A percentile compares a stretch with the other conserved stretches of the same genome.
Evolutionary conservation across 2,329 filamentous ascomycete species (phyloP).

Genomic region (Ceratocystis cubensis): DNA sequence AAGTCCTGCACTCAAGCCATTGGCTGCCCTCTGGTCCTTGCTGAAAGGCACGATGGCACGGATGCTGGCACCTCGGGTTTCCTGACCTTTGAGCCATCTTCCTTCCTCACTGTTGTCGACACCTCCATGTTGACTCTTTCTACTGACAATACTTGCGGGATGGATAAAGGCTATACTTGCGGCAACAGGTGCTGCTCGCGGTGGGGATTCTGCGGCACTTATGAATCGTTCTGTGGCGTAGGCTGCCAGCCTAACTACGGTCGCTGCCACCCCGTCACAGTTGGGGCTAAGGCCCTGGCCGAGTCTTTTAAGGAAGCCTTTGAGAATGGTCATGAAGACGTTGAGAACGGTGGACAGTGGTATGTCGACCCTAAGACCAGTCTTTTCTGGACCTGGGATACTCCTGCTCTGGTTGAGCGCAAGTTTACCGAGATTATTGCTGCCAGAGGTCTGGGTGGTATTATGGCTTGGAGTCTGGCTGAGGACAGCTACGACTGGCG

Average conservation of each 20-base stretch:
- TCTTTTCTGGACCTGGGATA: slow-evolving; percentile 66
- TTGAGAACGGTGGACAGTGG: slow-evolving; percentile 49
- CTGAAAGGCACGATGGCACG: slow-evolving; percentile 28
- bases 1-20: slow-evolving; percentile 34
- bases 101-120: neutral
- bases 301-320: slow-evolving; percentile 46
- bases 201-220: too few relatives aligned
- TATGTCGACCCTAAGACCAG: slow-evolving; percentile 49
- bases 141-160: too few relatives aligned
- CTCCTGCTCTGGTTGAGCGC: slow-evolving; percentile 42
- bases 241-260: too few relatives aligned
- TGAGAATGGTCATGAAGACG: slow-evolving; percentile 42
- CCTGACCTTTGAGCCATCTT: neutral
- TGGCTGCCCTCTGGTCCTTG: slow-evolving; percentile 42
- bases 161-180: too few relatives aligned
- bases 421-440: slow-evolving; percentile 51
- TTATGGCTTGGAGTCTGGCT: slow-evolving; percentile 64
- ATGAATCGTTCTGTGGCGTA: too few relatives aligned
- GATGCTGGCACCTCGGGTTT: neutral
- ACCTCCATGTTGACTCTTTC: too few relatives aligned
- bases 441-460: slow-evolving; percentile 48
- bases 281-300: too few relatives aligned
- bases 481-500: slow-evolving; percentile 38
- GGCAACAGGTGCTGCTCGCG: too few relatives aligned
- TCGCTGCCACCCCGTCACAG: too few relatives aligned